Evolutionary conservation across 129 eudicot species (phyloP), one percentile per base, ranked within the genome.

Genomic region (Ambrosia artemisiifolia): DNA sequence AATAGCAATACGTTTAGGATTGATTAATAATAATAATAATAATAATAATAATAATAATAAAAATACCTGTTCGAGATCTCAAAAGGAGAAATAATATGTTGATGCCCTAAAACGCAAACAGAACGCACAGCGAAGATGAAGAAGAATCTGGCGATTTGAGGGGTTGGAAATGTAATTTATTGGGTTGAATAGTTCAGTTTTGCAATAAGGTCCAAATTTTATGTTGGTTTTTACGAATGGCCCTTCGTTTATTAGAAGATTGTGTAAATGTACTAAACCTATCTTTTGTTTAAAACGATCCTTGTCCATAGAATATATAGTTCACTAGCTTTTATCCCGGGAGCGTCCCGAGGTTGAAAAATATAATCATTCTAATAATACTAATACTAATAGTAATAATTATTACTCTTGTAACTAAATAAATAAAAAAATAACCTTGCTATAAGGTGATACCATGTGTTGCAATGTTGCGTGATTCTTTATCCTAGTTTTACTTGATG

Each of bases 31-130:
- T 24, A 24, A 24, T 24, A 24, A 24, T 24, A 24, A 24, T 24
- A 24, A 24, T 24, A 24, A 24, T 24, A 24, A 24, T 40, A 40
- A 40, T 40, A 12, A 63, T 24, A 24, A 24, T 24, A 24, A 24
- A 0, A 24, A 24, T 65, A 65, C 73, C 73, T 75, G 2, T 53
- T 3, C 40, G 7, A 40, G 30, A 65, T 65, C 19, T 69, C 36
- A 53, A 53, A 60, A 57, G 65, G 30, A 59, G 18, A 38, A 54
- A 5, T 5, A 34, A 50, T 44, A 24, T 13, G 28, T 38, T n/a
- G 44, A 17, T n/a, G 79, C 59, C 79, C 79, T 75, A 65, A 54
- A 40, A 4, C 13, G 32, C 46, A 42, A 40, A 30, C 65, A 24
- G 11, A 20, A 49, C 32, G 71, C 59, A 47, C 50, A 63, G 32